Conservation (phyloP, 2,329 filamentous ascomycete genomes). For the Xylariaceae sp. region DNA sequence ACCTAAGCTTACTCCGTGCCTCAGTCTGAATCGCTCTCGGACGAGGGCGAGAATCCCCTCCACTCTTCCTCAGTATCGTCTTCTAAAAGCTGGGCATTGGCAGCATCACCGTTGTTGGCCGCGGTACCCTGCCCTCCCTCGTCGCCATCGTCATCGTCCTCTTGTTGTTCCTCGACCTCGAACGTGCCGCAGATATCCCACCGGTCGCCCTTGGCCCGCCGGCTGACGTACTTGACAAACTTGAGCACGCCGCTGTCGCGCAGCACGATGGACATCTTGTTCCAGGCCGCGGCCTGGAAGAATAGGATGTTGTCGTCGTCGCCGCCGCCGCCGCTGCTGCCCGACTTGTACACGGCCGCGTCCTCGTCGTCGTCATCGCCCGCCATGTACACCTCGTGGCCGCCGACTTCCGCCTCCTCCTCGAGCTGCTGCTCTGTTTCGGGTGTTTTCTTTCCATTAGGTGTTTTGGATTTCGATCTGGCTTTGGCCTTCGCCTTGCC, state of each 20-base stretch:
- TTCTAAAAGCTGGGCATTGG: constrained; percentile 36
- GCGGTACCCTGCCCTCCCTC: constrained; percentile 41
- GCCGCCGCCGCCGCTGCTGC: constrained; percentile 73
- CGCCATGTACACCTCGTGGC: constrained; percentile 92
- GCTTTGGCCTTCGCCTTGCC: constrained; percentile 36
- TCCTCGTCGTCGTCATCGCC: constrained; percentile 76
- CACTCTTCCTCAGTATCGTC: constrained; percentile 60
- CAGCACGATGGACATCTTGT: constrained; percentile 86
- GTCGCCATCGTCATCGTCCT: constrained; percentile 41
- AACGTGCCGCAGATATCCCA: constrained; percentile 88
- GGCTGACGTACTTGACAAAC: constrained; percentile 96
- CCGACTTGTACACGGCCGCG: constrained; percentile 84
- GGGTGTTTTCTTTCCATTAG: constrained; percentile 30
- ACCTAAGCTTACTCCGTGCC: not conserved
- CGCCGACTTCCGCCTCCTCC: constrained; percentile 64
- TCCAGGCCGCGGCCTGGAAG: constrained; percentile 74
- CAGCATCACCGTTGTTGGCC: constrained; percentile 34
- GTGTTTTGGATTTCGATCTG: constrained; percentile 33
- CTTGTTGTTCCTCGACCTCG: constrained; percentile 65
- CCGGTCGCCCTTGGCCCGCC: constrained; percentile 79
- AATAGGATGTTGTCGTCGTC: constrained; percentile 75
- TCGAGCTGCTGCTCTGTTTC: constrained; percentile 33
- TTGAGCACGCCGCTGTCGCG: constrained; percentile 83
- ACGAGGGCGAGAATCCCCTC: constrained; percentile 54
- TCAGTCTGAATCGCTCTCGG: constrained; percentile 34